A percentile compares a stretch with the other conserved stretches of the same genome.
These are phyloP conservation scores for Cokeromyces recurvatus DNA, from an alignment of 371 early-diverging fungal species.

Conservation along the genomic window DNA sequence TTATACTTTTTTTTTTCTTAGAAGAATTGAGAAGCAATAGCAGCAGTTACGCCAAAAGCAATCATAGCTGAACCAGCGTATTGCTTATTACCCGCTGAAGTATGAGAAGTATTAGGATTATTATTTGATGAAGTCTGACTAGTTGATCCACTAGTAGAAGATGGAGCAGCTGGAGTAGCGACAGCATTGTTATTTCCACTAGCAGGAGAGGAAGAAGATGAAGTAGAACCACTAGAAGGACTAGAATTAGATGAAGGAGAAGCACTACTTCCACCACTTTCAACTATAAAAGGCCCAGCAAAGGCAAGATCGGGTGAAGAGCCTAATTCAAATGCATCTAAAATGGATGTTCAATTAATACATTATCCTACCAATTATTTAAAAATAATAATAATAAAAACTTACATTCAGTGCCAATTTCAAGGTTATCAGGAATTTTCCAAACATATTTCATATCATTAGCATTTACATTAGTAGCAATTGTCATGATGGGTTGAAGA, in stretches of 20 bases:
- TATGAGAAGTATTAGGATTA: not conserved
- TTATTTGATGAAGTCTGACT: not conserved
- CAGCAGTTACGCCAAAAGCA: slow-evolving; percentile 13
- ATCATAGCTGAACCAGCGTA: slow-evolving; percentile 4
- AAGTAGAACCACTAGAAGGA: not conserved
- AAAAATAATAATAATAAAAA: too few relatives aligned
- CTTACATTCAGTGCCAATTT: slow-evolving; percentile 31
- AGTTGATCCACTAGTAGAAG: slow-evolving; percentile 11
- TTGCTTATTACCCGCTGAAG: slow-evolving; percentile 14
- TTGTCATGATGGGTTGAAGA: slow-evolving; percentile 23
- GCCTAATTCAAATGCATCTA: slow-evolving; percentile 48
- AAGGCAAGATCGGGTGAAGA: slow-evolving; percentile 46
- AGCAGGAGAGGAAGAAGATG: slow-evolving; percentile 7
- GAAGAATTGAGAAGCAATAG: slow-evolving; percentile 16
- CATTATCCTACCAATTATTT: too few relatives aligned
- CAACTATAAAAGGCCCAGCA: slow-evolving; percentile 44
- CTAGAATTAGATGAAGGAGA: slow-evolving; percentile 3
- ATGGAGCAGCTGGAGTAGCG: slow-evolving; percentile 14
- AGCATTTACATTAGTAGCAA: slow-evolving; percentile 28
- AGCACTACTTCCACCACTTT: slow-evolving; percentile 23
- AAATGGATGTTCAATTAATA: too few relatives aligned
- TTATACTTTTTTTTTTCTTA: too few relatives aligned
- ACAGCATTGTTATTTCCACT: not conserved
- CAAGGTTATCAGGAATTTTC: slow-evolving; percentile 28
- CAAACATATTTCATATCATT: slow-evolving; percentile 19